Conservation (phyloP, 1,139 yeast genomes). For the Geotrichum siamense region DNA sequence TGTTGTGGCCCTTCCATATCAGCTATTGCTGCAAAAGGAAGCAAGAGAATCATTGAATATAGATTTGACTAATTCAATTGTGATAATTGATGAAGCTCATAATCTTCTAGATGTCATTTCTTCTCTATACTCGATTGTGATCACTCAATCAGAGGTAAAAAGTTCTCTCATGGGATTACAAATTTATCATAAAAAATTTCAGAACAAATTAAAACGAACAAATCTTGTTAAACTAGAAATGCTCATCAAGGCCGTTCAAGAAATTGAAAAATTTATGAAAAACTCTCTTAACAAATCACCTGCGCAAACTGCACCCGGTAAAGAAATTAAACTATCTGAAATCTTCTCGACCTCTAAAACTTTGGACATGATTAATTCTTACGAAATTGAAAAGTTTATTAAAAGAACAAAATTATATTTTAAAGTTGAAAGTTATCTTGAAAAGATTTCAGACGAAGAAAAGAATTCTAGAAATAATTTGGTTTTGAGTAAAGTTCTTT, state of each 20-base stretch:
- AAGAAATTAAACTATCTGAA: conserved; percentile 44
- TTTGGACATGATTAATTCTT: conserved; percentile 65
- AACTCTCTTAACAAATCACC: conserved; percentile 23
- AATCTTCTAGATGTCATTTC: conserved; percentile 74
- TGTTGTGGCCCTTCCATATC: conserved; percentile 80
- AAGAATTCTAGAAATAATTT: conserved; percentile 40
- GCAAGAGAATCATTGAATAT: conserved; percentile 58
- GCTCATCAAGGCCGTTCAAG: conserved; percentile 49
- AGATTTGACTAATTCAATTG: conserved; percentile 54
- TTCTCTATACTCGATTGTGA: conserved; percentile 55
- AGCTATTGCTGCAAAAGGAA: conserved; percentile 57
- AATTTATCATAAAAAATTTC: conserved; percentile 52
- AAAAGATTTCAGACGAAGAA: conserved; percentile 24
- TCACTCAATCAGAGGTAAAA: conserved; percentile 47
- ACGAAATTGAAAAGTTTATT: conserved; percentile 58
- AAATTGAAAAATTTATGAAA: conserved; percentile 45
- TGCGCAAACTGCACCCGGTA: conserved; percentile 44
- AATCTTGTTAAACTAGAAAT: conserved; percentile 67
- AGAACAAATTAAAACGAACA: conserved; percentile 57
- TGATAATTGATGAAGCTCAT: conserved; percentile 91
- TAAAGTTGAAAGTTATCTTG: conserved; percentile 71
- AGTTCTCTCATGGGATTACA: conserved; percentile 44
- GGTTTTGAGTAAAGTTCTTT: conserved; percentile 55
- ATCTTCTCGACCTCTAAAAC: conserved; percentile 49
- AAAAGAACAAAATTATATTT: conserved; percentile 69